phyloP scores from a whole-genome alignment of 495 filamentous ascomycete species.

The Penicillium riverlandense region DNA sequence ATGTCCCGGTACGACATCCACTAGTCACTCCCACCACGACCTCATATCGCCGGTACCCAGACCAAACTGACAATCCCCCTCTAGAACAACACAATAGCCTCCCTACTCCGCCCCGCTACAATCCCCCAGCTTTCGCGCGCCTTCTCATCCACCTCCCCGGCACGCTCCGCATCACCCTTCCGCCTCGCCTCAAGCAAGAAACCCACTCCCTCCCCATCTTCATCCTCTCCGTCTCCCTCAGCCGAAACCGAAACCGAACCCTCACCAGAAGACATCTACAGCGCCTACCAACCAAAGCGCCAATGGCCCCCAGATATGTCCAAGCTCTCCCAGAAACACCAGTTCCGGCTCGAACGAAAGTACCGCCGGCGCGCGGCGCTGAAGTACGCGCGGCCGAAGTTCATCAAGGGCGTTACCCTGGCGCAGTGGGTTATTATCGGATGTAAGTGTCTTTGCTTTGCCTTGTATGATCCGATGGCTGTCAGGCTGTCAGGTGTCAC shows the following conservation, averaged over 20 bases:
- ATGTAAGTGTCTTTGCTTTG: conserved; percentile 40
- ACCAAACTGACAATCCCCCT: no score
- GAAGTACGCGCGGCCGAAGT: conserved; percentile 66
- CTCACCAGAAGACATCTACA: conserved; percentile 20
- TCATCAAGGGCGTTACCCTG: conserved; percentile 64
- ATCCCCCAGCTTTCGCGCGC: not conserved
- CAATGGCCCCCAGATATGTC: conserved; percentile 90
- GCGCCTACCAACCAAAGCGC: conserved; percentile 71
- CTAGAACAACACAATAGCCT: no score
- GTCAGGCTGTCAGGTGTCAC: no score
- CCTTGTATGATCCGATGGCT: not conserved
- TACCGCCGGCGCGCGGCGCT: conserved; percentile 64
- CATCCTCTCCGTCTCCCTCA: no score
- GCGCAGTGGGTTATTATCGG: conserved; percentile 59
- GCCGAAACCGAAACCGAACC: not conserved
- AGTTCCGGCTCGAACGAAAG: conserved; percentile 62
- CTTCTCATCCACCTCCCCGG: conserved; percentile 9
- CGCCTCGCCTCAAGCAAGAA: conserved; percentile 26
- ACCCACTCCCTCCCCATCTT: not conserved
- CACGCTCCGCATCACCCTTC: conserved; percentile 26
- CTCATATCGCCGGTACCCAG: no score
- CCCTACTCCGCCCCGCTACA: no score
- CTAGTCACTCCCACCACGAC: no score
- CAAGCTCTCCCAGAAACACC: conserved; percentile 70
- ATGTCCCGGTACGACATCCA: no score